Base-by-base conservation (phyloP, 2,329 filamentous ascomycete genomes). In the Claviceps humidiphila region DNA sequence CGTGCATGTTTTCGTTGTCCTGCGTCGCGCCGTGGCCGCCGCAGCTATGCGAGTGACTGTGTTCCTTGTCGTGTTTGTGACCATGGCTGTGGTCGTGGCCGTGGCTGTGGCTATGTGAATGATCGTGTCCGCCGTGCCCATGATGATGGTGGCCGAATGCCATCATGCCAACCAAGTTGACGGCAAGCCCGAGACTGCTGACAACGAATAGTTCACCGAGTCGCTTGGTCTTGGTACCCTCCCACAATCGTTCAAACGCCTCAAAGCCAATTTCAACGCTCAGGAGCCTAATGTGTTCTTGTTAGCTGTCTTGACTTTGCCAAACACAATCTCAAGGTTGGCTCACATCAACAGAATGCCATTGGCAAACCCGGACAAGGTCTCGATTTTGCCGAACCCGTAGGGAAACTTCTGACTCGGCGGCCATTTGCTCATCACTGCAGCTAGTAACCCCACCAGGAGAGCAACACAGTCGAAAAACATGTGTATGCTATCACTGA, bases 401-500 rank as follows among this genome's bases (percentile, higher is more conserved):
- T 96, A 97, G 0, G 93, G 93, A 60, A 95, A 97, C 20, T 84
- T 77, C 54, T 86, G 77, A 64, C 85, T 95, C 0, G 89, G 86
- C 1, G 90, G 89, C 90, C 93, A 96, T 68, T 97, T 97, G 69
- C 88, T 93, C 74, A 95, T 88, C 5, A 98, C 89, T 1, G 91
- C 85, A 30, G 93, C 93, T 60, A 91, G 85, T 9, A 98, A 74
- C 11, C 93, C 93, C 39, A 98, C 89, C 1, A 87, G 81, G 30
- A 98, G 77, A 20, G 91, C 93, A 39, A 96, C 82, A 59, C 93
- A 98, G 68, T 98, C 93, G 61, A 98, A 97, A 63, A 98, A 91
- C 93, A 98, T 98, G 70, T 98, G 93, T 57, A 98, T 93, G 62
- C 90, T 97, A 68, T 98, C 93, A 59, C 89, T 95, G 17, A 98